A percentile compares a stretch with the other conserved stretches of the same genome.
Evolutionary conservation across 371 early-diverging fungal species (phyloP).

Genomic region (Dichotomocladium elegans): DNA sequence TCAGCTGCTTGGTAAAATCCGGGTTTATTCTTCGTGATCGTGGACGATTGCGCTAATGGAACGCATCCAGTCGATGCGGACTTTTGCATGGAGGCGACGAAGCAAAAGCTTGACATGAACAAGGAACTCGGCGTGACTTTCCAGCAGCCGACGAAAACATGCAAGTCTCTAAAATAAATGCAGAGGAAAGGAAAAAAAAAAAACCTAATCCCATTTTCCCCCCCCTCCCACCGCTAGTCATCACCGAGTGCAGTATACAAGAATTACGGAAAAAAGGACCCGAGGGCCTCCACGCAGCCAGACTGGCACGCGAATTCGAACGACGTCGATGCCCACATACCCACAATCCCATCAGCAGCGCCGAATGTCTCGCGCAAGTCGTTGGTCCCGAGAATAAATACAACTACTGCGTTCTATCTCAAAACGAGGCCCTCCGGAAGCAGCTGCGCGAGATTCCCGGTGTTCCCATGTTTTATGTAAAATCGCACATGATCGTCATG

Average conservation of each 20-base stretch:
- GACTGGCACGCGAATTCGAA: slow-evolving; percentile 68
- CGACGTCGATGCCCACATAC: slow-evolving; percentile 75
- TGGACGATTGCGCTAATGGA: background rate
- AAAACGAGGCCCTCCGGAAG: slow-evolving; percentile 64
- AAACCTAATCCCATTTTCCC: too few species aligned
- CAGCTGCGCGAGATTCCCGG: slow-evolving; percentile 75
- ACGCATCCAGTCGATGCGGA: slow-evolving; percentile 63
- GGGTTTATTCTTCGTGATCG: background rate
- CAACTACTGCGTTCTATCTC: slow-evolving; percentile 82
- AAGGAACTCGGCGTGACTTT: slow-evolving; percentile 53
- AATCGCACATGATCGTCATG: slow-evolving; percentile 70
- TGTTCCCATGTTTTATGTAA: slow-evolving; percentile 83
- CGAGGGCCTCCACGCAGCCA: slow-evolving; percentile 53
- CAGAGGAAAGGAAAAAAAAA: background rate
- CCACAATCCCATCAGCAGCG: slow-evolving; percentile 55
- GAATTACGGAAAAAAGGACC: slow-evolving; percentile 68
- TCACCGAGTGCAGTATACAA: slow-evolving; percentile 76
- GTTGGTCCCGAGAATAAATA: slow-evolving; percentile 69
- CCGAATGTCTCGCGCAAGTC: slow-evolving; percentile 71
- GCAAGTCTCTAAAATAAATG: slow-evolving; percentile 28
- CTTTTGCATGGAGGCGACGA: slow-evolving; percentile 62
- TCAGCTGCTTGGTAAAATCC: slow-evolving; percentile 72
- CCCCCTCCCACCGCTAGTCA: too few species aligned
- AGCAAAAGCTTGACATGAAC: slow-evolving; percentile 55
- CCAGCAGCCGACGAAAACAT: slow-evolving; percentile 53